phyloP scores from a whole-genome alignment of 2,329 filamentous ascomycete genomes.

The Colletotrichum sp. region DNA sequence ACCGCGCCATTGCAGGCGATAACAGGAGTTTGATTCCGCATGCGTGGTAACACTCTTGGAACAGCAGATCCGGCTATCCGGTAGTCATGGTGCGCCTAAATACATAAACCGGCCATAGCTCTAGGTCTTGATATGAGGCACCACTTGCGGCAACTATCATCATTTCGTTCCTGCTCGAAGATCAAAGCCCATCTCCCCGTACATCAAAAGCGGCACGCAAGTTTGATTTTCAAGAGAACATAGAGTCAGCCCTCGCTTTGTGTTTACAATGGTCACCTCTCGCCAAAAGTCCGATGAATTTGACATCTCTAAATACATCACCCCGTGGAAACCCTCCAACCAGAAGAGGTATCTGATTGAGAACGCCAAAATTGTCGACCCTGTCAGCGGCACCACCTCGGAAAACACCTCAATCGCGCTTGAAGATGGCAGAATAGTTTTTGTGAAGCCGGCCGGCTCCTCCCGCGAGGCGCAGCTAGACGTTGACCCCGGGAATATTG shows the following conservation, averaged over 20 bases:
- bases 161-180: not conserved
- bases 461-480: not conserved
- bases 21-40: not conserved
- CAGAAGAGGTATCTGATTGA: not conserved
- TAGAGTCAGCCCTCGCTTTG: not conserved
- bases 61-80: not conserved
- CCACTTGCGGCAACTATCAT: not conserved
- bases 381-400: not conserved
- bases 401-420: not conserved
- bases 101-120: not conserved
- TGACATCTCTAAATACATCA: not conserved
- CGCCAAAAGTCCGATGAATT: not conserved
- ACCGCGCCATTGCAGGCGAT: not conserved
- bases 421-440: not conserved
- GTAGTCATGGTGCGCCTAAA: too few relatives aligned
- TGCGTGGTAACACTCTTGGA: not conserved
- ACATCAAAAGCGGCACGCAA: fast-evolving
- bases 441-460: not conserved
- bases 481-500: not conserved
- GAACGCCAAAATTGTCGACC: not conserved
- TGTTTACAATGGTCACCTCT: not conserved
- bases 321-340: not conserved
- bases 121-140: not conserved
- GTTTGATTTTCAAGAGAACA: fast-evolving
- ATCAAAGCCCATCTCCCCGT: not conserved